These are phyloP conservation scores for Phytophthora citrophthora DNA, from an alignment of 352 stramenopile genomes.

Conservation along the genomic window DNA sequence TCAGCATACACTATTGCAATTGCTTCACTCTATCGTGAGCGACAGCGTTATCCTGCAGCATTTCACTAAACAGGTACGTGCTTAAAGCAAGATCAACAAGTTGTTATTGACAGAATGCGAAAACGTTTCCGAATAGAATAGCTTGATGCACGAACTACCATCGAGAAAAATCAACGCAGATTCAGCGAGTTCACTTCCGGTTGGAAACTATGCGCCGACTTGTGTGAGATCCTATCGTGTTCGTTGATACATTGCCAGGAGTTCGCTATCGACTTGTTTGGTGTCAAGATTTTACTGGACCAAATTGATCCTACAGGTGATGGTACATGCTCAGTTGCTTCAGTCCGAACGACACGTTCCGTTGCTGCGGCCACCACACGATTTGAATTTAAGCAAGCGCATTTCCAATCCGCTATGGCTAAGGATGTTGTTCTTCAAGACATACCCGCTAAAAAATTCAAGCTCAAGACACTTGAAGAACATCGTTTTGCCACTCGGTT, in stretches of 20 bases:
- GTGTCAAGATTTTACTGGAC: conserved; percentile 9
- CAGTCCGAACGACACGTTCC: conserved; percentile 20
- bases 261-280: conserved; percentile 16
- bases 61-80: conserved; percentile 26
- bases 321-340: conserved; percentile 27
- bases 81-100: neutral
- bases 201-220: conserved; percentile 47
- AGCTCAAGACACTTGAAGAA: conserved; percentile 62
- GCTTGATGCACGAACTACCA: conserved; percentile 8
- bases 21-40: conserved; percentile 36
- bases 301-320: conserved; percentile 3
- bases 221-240: conserved; percentile 27
- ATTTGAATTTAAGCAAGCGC: conserved; percentile 18
- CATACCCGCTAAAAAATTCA: conserved; percentile 16
- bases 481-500: conserved; percentile 61
- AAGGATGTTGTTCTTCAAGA: conserved; percentile 19
- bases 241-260: conserved; percentile 19
- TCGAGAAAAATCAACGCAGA: conserved; percentile 24
- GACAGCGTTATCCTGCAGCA: conserved; percentile 32
- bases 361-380: neutral
- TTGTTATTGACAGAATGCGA: neutral
- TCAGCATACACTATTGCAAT: conserved; percentile 23
- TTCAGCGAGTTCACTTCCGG: conserved; percentile 63
- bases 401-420: conserved; percentile 21
- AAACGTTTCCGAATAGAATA: conserved; percentile 1